These are phyloP conservation scores for Geosmithia putterillii DNA, from an alignment of 2,329 filamentous ascomycete genomes.

Conservation along the genomic window DNA sequence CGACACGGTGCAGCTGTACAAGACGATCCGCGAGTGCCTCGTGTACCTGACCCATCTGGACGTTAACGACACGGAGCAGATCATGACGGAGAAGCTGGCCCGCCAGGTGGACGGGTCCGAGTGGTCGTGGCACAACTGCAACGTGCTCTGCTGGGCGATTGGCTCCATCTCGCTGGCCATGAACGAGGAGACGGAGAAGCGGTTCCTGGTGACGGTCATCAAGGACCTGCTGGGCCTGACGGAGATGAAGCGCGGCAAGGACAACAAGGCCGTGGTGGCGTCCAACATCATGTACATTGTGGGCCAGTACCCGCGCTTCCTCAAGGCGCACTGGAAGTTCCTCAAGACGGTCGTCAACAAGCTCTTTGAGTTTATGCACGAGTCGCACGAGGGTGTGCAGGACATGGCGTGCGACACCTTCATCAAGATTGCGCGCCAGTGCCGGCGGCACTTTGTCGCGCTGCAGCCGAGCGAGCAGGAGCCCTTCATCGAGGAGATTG, in stretches of 20 bases:
- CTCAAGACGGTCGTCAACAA: constrained; percentile 99
- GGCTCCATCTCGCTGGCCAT: constrained; percentile 97
- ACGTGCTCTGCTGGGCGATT: constrained; percentile 98
- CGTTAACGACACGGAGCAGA: constrained; percentile 92
- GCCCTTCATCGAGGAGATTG: constrained; percentile 97
- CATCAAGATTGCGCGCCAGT: constrained; percentile 98
- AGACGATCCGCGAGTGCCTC: constrained; percentile 92
- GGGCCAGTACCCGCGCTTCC: constrained; percentile 92
- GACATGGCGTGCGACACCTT: constrained; percentile 99
- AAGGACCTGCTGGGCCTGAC: constrained; percentile 94
- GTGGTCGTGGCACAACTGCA: constrained; percentile 99
- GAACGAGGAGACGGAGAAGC: constrained; percentile 99
- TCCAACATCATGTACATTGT: constrained; percentile 99
- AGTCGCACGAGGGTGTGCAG: constrained; percentile 97
- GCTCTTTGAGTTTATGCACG: constrained; percentile 99
- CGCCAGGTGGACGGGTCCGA: constrained; percentile 90
- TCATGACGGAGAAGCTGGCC: constrained; percentile 97
- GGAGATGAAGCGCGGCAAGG: constrained; percentile 98
- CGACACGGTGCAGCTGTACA: constrained; percentile 97
- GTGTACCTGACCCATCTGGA: constrained; percentile 97
- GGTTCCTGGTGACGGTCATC: constrained; percentile 96
- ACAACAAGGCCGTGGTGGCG: constrained; percentile 98
- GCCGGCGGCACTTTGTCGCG: constrained; percentile 92
- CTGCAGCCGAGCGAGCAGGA: constrained; percentile 89
- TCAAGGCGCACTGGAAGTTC: constrained; percentile 99